Conservation (phyloP, 2,329 filamentous ascomycete species). For the Fusarium newnesense region DNA sequence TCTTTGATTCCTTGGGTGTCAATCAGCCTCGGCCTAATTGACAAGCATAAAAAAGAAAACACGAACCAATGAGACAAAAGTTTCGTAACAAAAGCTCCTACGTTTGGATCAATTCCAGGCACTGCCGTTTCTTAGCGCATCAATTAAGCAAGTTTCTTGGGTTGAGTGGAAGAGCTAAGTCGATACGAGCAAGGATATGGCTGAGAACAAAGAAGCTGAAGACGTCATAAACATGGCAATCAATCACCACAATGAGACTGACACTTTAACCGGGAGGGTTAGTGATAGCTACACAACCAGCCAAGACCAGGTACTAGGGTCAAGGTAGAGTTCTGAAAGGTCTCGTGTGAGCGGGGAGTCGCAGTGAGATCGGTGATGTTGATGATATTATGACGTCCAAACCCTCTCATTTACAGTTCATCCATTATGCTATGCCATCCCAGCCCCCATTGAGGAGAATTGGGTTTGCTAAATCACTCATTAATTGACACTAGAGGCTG, state of each 20-base stretch:
- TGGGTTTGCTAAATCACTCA: slow-evolving; percentile 4
- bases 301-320: slow-evolving; percentile 5
- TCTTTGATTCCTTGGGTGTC: not conserved
- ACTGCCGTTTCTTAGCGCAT: slow-evolving; percentile 25
- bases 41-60: not conserved
- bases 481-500: not conserved
- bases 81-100: slow-evolving; percentile 10
- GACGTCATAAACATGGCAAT: slow-evolving; percentile 4
- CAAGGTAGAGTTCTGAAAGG: not conserved
- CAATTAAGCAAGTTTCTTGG: slow-evolving; percentile 15
- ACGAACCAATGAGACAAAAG: not conserved
- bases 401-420: slow-evolving; percentile 6
- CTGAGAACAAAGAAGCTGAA: not conserved
- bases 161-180: slow-evolving; percentile 19
- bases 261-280: not conserved
- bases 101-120: slow-evolving; percentile 15
- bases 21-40: slow-evolving; percentile 3
- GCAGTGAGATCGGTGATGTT: slow-evolving; percentile 21
- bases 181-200: slow-evolving; percentile 5
- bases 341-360: slow-evolving; percentile 12
- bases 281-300: not conserved
- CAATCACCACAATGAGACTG: not conserved
- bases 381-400: slow-evolving; percentile 33
- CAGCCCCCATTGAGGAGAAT: slow-evolving; percentile 3
- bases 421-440: not conserved